These are phyloP conservation scores for Trichophyton benhamiae DNA, from an alignment of 2,329 filamentous ascomycete genomes.

Conservation along the genomic window DNA sequence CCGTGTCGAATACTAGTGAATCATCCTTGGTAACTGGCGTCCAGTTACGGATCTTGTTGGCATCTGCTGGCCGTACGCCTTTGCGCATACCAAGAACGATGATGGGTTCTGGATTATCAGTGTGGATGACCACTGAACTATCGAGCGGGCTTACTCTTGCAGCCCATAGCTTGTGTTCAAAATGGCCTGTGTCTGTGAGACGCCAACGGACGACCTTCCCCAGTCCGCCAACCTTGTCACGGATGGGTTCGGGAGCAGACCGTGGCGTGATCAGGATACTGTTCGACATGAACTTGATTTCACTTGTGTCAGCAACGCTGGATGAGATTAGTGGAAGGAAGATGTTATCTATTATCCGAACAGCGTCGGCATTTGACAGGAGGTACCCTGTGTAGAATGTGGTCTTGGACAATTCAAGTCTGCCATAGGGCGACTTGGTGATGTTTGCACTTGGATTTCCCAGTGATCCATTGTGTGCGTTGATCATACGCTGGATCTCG, in stretches of 20 bases:
- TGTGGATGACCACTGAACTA: constrained; percentile 55
- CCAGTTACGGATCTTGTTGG: constrained; percentile 72
- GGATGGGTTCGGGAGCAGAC: constrained; percentile 56
- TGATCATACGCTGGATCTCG: constrained; percentile 80
- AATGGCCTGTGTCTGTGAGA: constrained; percentile 61
- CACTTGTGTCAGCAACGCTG: constrained; percentile 48
- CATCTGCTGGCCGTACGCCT: constrained; percentile 65
- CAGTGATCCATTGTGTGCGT: constrained; percentile 56
- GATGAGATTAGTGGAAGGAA: constrained; percentile 47
- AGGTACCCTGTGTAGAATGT: constrained; percentile 91
- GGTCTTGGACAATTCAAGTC: constrained; percentile 66
- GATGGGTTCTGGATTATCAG: constrained; percentile 64
- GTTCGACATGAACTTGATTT: constrained; percentile 73
- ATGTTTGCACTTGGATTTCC: constrained; percentile 23
- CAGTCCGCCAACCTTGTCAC: constrained; percentile 77
- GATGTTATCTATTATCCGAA: constrained; percentile 54
- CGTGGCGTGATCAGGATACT: constrained; percentile 81
- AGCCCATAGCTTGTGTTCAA: constrained; percentile 78
- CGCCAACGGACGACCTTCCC: constrained; percentile 75
- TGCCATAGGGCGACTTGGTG: constrained; percentile 33
- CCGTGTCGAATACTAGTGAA: constrained; percentile 65
- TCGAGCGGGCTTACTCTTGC: constrained; percentile 64
- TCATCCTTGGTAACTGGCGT: constrained; percentile 59
- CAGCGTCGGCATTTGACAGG: constrained; percentile 58
- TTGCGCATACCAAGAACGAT: constrained; percentile 73